Conservation (phyloP, 2,329 filamentous ascomycete genomes). For the Zasmidium angulare region DNA sequence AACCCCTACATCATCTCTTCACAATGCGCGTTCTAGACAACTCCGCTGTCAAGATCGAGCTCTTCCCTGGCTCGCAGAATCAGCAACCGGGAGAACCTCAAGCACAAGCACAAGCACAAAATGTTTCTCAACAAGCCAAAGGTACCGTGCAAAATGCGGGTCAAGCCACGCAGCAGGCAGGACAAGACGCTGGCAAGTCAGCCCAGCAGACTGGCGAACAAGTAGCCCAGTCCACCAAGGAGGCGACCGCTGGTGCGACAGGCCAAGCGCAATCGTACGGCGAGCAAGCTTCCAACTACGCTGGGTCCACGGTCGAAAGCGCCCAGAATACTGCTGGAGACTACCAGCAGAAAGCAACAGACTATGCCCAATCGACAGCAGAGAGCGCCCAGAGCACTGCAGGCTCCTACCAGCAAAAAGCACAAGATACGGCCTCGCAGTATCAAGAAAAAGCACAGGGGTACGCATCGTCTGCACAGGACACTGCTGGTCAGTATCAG, state of each 20-base stretch:
- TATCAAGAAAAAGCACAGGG: not conserved
- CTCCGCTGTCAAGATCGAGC: conserved; percentile 1
- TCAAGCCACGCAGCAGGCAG: not conserved
- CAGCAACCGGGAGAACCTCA: not conserved
- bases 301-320: not conserved
- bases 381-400: not conserved
- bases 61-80: not conserved
- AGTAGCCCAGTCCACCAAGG: not conserved
- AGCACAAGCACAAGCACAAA: not conserved
- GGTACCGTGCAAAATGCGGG: not conserved
- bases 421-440: not conserved
- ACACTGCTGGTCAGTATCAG: conserved; percentile 16
- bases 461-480: not conserved
- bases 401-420: not conserved
- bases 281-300: conserved; percentile 2
- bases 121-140: not conserved
- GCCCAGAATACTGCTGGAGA: not conserved
- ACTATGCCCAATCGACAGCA: not conserved
- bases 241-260: not conserved
- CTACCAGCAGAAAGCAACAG: not conserved
- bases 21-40: not conserved
- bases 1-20: not conserved
- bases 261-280: not conserved
- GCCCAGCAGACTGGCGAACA: not conserved
- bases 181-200: not conserved